Evolutionary conservation across 2,329 filamentous ascomycete species (phyloP).

Genomic region (Emericellopsis cladophorae): DNA sequence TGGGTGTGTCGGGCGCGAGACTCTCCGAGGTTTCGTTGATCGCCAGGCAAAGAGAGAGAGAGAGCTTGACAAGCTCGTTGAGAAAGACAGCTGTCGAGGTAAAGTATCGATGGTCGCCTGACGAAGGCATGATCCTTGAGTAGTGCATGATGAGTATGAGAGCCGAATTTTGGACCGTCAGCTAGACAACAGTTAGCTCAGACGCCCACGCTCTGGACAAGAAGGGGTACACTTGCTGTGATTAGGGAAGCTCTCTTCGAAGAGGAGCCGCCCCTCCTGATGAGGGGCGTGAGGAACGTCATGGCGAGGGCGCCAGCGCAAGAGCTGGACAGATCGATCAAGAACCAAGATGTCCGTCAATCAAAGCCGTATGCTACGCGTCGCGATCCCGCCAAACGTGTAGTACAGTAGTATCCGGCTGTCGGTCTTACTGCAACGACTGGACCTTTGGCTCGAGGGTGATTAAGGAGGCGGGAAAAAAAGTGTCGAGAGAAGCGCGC

Average conservation of each 20-base stretch:
- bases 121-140: slow-evolving; percentile 81
- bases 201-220: not conserved
- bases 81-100: slow-evolving; percentile 90
- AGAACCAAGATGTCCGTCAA: not conserved
- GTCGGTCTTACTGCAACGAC: too few relatives aligned
- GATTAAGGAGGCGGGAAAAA: too few relatives aligned
- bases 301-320: slow-evolving; percentile 1
- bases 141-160: slow-evolving; percentile 84
- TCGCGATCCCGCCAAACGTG: not conserved
- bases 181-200: slow-evolving; percentile 8
- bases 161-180: slow-evolving; percentile 64
- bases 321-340: not conserved
- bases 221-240: not conserved
- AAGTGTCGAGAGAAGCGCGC: too few relatives aligned
- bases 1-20: slow-evolving; percentile 65
- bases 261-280: not conserved
- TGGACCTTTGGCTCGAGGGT: too few relatives aligned
- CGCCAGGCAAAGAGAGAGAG: slow-evolving; percentile 74
- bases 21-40: slow-evolving; percentile 76
- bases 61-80: slow-evolving; percentile 83
- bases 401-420: not conserved
- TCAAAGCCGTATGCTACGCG: not conserved
- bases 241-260: slow-evolving; percentile 4
- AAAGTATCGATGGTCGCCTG: slow-evolving; percentile 76
- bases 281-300: not conserved